Conservation (phyloP, 2,329 filamentous ascomycete genomes). For the Venturiaceae sp. region DNA sequence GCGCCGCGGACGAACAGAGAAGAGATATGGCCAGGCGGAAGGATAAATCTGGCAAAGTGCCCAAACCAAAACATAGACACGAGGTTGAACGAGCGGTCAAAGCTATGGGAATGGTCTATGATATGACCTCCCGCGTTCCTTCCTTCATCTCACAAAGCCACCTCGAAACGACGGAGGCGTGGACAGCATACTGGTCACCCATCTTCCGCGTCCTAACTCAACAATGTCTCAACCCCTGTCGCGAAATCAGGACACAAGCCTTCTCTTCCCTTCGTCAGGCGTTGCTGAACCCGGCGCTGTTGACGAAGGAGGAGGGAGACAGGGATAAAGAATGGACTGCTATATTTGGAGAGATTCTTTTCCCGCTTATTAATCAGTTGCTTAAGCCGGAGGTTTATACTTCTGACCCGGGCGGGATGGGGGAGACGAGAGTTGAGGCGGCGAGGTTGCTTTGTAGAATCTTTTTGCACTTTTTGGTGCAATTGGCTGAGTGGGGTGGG, state of each 20-base stretch:
- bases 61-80: constrained; percentile 36
- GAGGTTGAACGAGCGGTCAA: constrained; percentile 81
- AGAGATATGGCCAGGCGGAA: constrained; percentile 45
- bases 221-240: constrained; percentile 90
- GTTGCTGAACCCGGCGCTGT: constrained; percentile 72
- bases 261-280: constrained; percentile 79
- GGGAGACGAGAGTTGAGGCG: constrained; percentile 84
- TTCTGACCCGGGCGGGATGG: constrained; percentile 85
- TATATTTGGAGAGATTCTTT: constrained; percentile 89
- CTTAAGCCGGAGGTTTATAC: constrained; percentile 93
- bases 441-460: constrained; percentile 90
- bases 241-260: constrained; percentile 82
- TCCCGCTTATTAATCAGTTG: constrained; percentile 77
- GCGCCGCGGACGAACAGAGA: constrained; percentile 59
- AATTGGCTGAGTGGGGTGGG: constrained; percentile 75
- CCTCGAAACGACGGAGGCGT: constrained; percentile 45
- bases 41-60: constrained; percentile 26
- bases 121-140: constrained; percentile 7
- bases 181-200: constrained; percentile 96
- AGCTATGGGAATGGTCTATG: constrained; percentile 39
- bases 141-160: constrained; percentile 9
- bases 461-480: constrained; percentile 84
- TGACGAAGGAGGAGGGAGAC: constrained; percentile 59
- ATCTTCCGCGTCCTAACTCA: constrained; percentile 81
- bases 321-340: constrained; percentile 22